Conservation (phyloP, 2,329 filamentous ascomycete species). For the Calonectria ilicicola region DNA sequence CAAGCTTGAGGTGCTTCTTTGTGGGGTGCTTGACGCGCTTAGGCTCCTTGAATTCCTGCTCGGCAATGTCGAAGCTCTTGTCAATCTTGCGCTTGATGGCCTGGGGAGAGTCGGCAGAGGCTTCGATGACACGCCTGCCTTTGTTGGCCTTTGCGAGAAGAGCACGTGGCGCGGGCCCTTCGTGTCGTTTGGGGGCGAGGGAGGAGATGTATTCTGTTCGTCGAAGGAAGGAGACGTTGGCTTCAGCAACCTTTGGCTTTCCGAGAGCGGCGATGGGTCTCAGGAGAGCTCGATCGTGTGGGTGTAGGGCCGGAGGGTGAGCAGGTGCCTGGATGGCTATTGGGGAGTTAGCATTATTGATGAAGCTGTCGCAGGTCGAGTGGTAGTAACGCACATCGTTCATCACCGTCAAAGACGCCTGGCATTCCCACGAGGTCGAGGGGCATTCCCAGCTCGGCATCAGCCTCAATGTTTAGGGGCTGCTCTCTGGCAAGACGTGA, state of each 20-base stretch:
- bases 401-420: slow-evolving; percentile 93
- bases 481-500: slow-evolving; percentile 91
- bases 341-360: slow-evolving; percentile 21
- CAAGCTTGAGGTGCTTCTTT: slow-evolving; percentile 68
- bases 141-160: slow-evolving; percentile 49
- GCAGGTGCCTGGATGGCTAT: slow-evolving; percentile 85
- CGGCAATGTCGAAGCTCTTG: slow-evolving; percentile 68
- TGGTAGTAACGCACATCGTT: slow-evolving; percentile 75
- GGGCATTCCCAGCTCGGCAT: slow-evolving; percentile 98
- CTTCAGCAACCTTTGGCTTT: slow-evolving; percentile 81
- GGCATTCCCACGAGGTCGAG: slow-evolving; percentile 95
- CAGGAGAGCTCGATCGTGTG: slow-evolving; percentile 86
- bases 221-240: slow-evolving; percentile 91
- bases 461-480: slow-evolving; percentile 94
- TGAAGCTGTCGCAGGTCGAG: neutral
- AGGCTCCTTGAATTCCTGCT: slow-evolving; percentile 65
- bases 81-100: slow-evolving; percentile 78
- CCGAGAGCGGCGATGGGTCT: slow-evolving; percentile 86
- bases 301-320: slow-evolving; percentile 78
- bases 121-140: slow-evolving; percentile 63
- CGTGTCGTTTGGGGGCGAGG: slow-evolving; percentile 61
- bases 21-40: slow-evolving; percentile 68
- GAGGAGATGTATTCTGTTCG: slow-evolving; percentile 95
- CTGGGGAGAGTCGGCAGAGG: slow-evolving; percentile 71
- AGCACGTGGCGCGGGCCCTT: slow-evolving; percentile 57